phyloP scores from a whole-genome alignment of 2,329 filamentous ascomycete genomes.

The Rasamsonia emersonii region DNA sequence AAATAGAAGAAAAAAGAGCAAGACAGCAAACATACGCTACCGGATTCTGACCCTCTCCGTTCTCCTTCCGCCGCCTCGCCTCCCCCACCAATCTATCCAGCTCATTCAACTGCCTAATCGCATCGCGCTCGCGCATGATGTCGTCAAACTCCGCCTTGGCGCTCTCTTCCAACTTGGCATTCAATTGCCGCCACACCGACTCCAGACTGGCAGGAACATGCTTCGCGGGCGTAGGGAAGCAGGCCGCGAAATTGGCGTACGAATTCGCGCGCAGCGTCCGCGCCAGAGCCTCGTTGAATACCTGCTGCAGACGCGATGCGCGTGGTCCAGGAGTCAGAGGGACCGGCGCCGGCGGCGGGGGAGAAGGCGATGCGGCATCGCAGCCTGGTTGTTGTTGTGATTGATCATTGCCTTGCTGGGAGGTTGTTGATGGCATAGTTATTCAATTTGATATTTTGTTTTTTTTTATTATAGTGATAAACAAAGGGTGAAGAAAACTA shows the following conservation, averaged over 20 bases:
- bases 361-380: slow-evolving; percentile 38
- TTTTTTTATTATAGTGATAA: background rate
- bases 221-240: slow-evolving; percentile 54
- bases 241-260: slow-evolving; percentile 53
- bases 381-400: slow-evolving; percentile 2
- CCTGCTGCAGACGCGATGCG: slow-evolving; percentile 50
- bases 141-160: slow-evolving; percentile 54
- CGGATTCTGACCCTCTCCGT: slow-evolving; percentile 27
- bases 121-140: slow-evolving; percentile 48
- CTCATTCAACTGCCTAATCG: slow-evolving; percentile 51
- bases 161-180: slow-evolving; percentile 48
- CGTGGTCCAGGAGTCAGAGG: slow-evolving; percentile 50
- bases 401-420: slow-evolving; percentile 1
- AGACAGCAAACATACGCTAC: slow-evolving; percentile 32
- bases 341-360: slow-evolving; percentile 44
- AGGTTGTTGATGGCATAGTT: slow-evolving; percentile 2
- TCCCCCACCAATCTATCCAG: slow-evolving; percentile 53
- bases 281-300: slow-evolving; percentile 51
- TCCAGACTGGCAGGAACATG: slow-evolving; percentile 50
- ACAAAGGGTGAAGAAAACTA: too few species aligned
- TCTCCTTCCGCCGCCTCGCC: slow-evolving; percentile 46
- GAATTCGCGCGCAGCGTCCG: slow-evolving; percentile 54
- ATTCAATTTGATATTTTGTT: too few species aligned
- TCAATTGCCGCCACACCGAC: slow-evolving; percentile 50
- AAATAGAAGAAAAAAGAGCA: slow-evolving; percentile 4